Conservation (phyloP, 352 stramenopile genomes). For the Hyaloperonospora brassicae region DNA sequence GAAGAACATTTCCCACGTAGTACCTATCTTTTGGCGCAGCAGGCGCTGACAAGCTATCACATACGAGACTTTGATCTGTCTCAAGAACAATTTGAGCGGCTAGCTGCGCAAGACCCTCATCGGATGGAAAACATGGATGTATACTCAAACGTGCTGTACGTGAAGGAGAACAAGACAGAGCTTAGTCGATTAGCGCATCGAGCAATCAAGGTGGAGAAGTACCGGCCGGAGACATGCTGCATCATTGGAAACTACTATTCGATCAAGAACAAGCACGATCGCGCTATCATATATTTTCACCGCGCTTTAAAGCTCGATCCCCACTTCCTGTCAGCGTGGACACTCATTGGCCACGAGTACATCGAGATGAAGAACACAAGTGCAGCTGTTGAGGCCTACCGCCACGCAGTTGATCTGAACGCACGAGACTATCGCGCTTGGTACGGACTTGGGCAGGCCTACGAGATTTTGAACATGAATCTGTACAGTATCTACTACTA, state of each 20-base stretch:
- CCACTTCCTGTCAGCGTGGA: constrained; percentile 95
- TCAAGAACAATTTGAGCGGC: constrained; percentile 63
- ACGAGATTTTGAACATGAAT: constrained; percentile 98
- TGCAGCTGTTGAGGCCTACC: constrained; percentile 94
- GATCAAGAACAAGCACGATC: constrained; percentile 91
- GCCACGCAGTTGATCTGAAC: constrained; percentile 89
- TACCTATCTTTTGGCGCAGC: constrained; percentile 67
- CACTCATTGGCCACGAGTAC: constrained; percentile 97
- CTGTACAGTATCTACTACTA: constrained; percentile 99
- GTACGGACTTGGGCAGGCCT: constrained; percentile 97
- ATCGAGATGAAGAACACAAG: constrained; percentile 98
- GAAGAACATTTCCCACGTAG: constrained; percentile 51
- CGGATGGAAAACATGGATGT: constrained; percentile 79
- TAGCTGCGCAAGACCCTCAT: constrained; percentile 57
- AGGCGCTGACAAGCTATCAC: constrained; percentile 75
- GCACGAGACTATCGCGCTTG: constrained; percentile 94
- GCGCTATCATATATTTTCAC: constrained; percentile 96
- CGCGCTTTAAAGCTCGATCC: constrained; percentile 92
- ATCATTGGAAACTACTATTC: constrained; percentile 92
- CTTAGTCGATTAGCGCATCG: constrained; percentile 86
- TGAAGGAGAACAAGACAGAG: constrained; percentile 81
- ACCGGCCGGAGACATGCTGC: constrained; percentile 95
- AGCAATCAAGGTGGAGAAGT: constrained; percentile 94
- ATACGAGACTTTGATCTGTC: constrained; percentile 76
- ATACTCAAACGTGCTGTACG: constrained; percentile 83